Evolutionary conservation across 768 basidiomycete genomes (phyloP), one percentile per base, ranked within the genome.

Genomic region (Cantharellus anzutake): DNA sequence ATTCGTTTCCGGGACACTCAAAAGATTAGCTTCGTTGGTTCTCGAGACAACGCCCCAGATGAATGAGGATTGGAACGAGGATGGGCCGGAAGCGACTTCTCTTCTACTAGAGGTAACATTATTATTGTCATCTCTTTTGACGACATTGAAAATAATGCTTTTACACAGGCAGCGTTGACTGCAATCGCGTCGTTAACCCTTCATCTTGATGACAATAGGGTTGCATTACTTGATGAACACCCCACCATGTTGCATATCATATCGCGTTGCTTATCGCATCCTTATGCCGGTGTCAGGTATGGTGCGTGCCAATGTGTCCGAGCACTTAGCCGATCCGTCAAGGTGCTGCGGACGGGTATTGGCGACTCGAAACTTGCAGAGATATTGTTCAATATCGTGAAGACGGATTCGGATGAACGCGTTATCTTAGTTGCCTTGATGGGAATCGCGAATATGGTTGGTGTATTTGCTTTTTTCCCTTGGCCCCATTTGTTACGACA

Each of bases 241-340:
- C 73, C 78, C 5, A 72, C 72, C 2, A 70, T 89, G 53, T 70
- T 85, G 35, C 76, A 78, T 3, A 69, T 76, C 35, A 68, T 89
- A 40, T 74, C 78, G 60, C 66, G 68, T 2, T 77, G 78, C 7
- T 74, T 92, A 4, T 63, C 73, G 0, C 82, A 87, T 59, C 76
- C 73, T 0, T 78, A 83, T 60, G 73, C 81, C 14, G 87, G 86
- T 0, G 83, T 93, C 2, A 80, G 91, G 3, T 87, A 86, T 51
- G 88, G 87, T 0, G 86, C 87, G 0, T 91, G 88, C 65, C 92
- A 94, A 65, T 85, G 84, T 63, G 76, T 89, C 1, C 75, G 92
- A 14, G 84, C 86, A 0, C 73, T 98, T 42, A 81, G 81, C 44
- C 78, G 94, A 34, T 82, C 82, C 4, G 82, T 93, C 2, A 78